Base-by-base conservation (phyloP, 1,284 basidiomycete genomes). In the Puccinia coronata region DNA sequence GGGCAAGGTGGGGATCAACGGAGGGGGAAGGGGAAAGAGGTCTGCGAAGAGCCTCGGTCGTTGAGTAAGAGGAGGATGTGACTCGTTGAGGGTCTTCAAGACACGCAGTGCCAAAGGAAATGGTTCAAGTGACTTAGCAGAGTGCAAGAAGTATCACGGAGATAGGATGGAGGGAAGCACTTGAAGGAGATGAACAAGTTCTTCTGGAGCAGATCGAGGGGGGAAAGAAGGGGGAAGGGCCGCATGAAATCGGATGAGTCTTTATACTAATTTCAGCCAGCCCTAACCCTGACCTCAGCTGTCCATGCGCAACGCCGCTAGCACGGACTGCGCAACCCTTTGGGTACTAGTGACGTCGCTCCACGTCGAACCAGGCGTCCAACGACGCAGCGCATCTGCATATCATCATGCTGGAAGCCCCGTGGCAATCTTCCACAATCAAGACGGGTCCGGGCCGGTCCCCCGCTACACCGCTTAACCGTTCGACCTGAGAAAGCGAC, bases 201-300 rank as follows among this genome's bases (percentile, higher is more conserved):
- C 28, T 61, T 61, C 57, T 61, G 57, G 31, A 63, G 59, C 59
- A 63, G 59, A 63, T 39, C 18, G 59, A 39, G 59, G 18, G 59
- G 59, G 59, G 18, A 34, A 34, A 2, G 6, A 2, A 16, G 59
- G 34, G 16, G 5, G 18, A 23, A 34, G 34, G 31, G 16, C 18
- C 8, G 34, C 16, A 23, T 57, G 59, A n/a, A 63, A 63, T 39
- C 59, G 59, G 59, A 63, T 63, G 59, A 23, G 59, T 1, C 14
- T 63, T 39, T 63, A 63, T 63, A 63, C 18, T 34, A 14, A 20
- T 63, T 63, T 18, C 4, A 34, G 18, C 16, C 3, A 63, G 39
- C 59, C 59, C 59, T 63, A 63, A 63, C 59, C 59, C 59, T 63
- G 59, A 63, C 34, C 59, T 63, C 59, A 63, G 59, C 18, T 18